These are phyloP conservation scores for Malus orientalis DNA, from an alignment of 306 rosid species.

Conservation along the genomic window DNA sequence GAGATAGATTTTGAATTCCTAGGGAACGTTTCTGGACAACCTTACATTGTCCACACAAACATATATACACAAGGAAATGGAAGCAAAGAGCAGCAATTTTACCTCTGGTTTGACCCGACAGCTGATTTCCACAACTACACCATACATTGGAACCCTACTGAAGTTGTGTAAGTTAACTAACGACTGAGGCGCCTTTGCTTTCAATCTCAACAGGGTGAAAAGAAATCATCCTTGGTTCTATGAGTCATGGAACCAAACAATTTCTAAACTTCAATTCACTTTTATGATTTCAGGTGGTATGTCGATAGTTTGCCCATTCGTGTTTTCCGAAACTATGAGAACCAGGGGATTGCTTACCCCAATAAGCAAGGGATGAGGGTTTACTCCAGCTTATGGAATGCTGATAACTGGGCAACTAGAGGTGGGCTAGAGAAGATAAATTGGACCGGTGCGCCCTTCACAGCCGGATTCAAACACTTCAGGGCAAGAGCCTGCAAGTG, in stretches of 20 bases:
- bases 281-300: slow-evolving; percentile 54
- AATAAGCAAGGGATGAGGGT: slow-evolving; percentile 72
- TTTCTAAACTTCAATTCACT: not conserved
- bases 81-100: slow-evolving; percentile 70
- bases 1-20: slow-evolving; percentile 91
- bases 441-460: slow-evolving; percentile 66
- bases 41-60: slow-evolving; percentile 75
- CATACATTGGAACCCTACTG: slow-evolving; percentile 80
- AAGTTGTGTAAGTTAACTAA: slow-evolving; percentile 53
- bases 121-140: slow-evolving; percentile 81
- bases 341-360: slow-evolving; percentile 53
- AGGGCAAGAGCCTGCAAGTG: slow-evolving; percentile 75
- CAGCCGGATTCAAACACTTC: slow-evolving; percentile 38
- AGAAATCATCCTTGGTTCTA: not conserved
- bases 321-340: slow-evolving; percentile 62
- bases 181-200: not conserved
- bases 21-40: slow-evolving; percentile 76
- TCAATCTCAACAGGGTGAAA: not conserved
- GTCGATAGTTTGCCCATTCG: slow-evolving; percentile 64
- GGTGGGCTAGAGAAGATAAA: slow-evolving; percentile 68
- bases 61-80: slow-evolving; percentile 62
- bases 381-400: slow-evolving; percentile 67
- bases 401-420: slow-evolving; percentile 76
- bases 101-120: slow-evolving; percentile 84
- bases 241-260: not conserved